Percentiles rank a stretch among this genome's conserved stretches.
These are phyloP conservation scores for Rubroshorea leprosula DNA, from an alignment of 345 rosid genomes.

Conservation along the genomic window DNA sequence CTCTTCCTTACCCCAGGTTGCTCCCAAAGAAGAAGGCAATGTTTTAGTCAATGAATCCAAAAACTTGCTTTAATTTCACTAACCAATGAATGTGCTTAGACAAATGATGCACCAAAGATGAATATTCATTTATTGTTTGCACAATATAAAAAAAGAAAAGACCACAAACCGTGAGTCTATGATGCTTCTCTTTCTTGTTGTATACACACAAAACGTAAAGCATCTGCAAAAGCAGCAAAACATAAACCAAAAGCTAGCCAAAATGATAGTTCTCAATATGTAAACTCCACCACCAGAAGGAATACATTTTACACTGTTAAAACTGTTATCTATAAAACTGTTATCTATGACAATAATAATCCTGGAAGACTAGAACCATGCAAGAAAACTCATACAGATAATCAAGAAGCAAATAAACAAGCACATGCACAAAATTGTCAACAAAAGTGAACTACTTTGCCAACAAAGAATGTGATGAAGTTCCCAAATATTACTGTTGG, in stretches of 20 bases:
- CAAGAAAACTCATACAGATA: neutral
- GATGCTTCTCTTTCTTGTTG: conserved; percentile 89
- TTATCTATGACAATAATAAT: too few relatives aligned
- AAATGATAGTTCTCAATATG: neutral
- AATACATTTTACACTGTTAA: too few relatives aligned
- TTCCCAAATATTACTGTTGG: neutral
- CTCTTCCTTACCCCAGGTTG: too few relatives aligned
- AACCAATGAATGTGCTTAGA: neutral
- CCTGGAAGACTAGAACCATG: neutral
- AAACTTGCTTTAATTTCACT: conserved; percentile 7
- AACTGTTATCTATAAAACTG: too few relatives aligned
- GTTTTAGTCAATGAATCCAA: too few relatives aligned
- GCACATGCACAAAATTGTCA: neutral
- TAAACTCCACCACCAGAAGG: neutral
- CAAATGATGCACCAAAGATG: conserved; percentile 5
- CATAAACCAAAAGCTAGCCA: neutral
- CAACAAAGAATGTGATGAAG: neutral
- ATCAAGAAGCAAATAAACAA: neutral
- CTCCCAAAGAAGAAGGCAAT: too few relatives aligned
- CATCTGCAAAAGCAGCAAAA: conserved; percentile 63
- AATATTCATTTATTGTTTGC: conserved; percentile 1
- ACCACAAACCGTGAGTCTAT: conserved; percentile 69
- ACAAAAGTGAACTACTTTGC: neutral
- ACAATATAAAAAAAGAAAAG: conserved; percentile 19
- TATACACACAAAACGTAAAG: conserved; percentile 86